phyloP scores from a whole-genome alignment of 148 eudicot genomes.

The Persicaria tinctoria region DNA sequence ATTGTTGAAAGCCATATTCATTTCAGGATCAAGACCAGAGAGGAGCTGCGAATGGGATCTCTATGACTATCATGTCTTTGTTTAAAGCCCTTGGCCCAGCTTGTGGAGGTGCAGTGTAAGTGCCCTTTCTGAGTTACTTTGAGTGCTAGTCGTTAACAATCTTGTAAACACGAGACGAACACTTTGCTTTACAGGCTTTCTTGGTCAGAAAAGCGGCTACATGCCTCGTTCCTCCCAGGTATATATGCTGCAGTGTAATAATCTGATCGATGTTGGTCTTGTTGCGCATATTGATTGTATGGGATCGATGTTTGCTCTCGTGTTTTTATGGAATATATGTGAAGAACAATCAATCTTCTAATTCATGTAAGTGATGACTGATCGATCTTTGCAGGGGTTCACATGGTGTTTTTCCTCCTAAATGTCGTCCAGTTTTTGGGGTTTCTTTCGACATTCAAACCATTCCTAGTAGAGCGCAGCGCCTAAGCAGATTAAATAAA shows the following conservation, averaged over 20 bases:
- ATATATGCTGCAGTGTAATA: background rate
- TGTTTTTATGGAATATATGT: background rate
- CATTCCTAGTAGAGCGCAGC: background rate
- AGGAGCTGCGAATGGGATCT: constrained; percentile 83
- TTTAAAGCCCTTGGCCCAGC: constrained; percentile 75
- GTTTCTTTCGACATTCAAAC: constrained; percentile 3
- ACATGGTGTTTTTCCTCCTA: constrained; percentile 8
- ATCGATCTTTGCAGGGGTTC: background rate
- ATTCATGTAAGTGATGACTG: background rate
- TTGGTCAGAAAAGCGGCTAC: constrained; percentile 31
- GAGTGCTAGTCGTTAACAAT: background rate
- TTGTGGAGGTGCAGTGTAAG: constrained; percentile 71
- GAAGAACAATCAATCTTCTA: background rate
- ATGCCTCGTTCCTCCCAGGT: constrained; percentile 34
- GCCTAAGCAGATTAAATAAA: no score
- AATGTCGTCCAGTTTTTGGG: background rate
- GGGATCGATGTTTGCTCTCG: background rate
- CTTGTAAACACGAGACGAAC: background rate
- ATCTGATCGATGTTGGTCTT: no score
- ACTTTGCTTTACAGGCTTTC: constrained; percentile 25
- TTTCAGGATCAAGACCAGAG: constrained; percentile 73
- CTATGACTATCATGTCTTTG: constrained; percentile 70
- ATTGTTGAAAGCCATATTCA: background rate
- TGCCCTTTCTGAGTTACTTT: constrained; percentile 2
- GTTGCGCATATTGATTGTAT: background rate